Base-by-base conservation (phyloP, 2,329 filamentous ascomycete genomes). In the Claviceps maximensis region DNA sequence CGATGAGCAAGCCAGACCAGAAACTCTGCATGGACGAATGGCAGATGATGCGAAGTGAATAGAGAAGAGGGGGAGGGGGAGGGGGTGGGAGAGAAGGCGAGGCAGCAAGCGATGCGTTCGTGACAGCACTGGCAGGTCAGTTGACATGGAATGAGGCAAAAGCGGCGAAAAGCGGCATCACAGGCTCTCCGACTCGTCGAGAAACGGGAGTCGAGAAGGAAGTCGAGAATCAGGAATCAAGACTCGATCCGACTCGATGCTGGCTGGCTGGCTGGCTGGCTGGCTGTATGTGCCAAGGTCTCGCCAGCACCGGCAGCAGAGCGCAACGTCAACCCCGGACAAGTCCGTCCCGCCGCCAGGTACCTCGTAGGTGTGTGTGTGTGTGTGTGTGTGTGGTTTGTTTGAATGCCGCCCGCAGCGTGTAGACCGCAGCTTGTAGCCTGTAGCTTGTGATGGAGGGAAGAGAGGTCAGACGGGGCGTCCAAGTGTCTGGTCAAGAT, bases 61-160 rank as follows among this genome's bases (percentile, higher is more conserved):
- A 15, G 31, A 15, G 17, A 46, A 31, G 47, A 44, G 33, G 15
- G 29, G 12, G 19, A 23, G 36, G n/a, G n/a, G n/a, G n/a, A 31
- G 31, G 25, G 12, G 46, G 36, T 19, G 45, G 2, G 9, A 33
- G 31, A 2, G 21, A 46, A 46, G 44, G 8, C 15, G 42, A 13
- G 23, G 12, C 19, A 49, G 47, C 36, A 49, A 12, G 17, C 23
- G 31, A 49, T 49, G 9, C 12, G 27, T n/a, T 23, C 27, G 31
- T 50, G 31, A 42, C 27, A 45, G 52, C 21, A 27, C 23, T 50
- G 31, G 27, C 19, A 45, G 52, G 49, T 54, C 41, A 48, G 52
- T 40, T 51, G 49, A 38, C 44, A 38, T 49, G 17, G 31, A 25
- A 27, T 15, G 25, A 36, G 2, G 19, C 12, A 6, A 17, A 45